phyloP scores from a whole-genome alignment of 164 flowering plant genomes.

The Umbellularia californica region DNA sequence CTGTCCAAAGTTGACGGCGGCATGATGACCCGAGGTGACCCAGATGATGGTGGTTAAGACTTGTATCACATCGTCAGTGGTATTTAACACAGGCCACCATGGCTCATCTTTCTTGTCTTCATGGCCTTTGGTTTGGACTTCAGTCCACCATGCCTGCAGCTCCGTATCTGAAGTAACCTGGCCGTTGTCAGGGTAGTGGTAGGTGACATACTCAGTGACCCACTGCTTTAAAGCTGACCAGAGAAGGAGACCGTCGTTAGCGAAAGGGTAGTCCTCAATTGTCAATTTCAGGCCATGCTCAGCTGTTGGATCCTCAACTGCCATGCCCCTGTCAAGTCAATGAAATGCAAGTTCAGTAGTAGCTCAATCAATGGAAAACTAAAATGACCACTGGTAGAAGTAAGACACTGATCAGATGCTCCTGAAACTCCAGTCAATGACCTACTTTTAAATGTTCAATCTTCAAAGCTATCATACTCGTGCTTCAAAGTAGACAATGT shows the following conservation, averaged over 20 bases:
- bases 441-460: not conserved
- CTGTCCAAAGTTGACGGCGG: conserved; percentile 36
- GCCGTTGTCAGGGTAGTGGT: conserved; percentile 12
- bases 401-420: too few species aligned
- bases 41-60: conserved; percentile 32
- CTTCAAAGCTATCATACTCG: not conserved
- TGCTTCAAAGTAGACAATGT: not conserved
- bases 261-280: conserved; percentile 31
- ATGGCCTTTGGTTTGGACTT: conserved; percentile 30
- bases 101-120: conserved; percentile 31
- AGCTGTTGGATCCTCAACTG: conserved; percentile 28
- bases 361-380: not conserved
- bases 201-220: conserved; percentile 23
- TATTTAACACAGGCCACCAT: conserved; percentile 36
- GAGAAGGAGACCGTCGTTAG: conserved; percentile 24
- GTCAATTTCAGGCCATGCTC: conserved; percentile 27
- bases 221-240: conserved; percentile 27
- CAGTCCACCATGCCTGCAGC: conserved; percentile 29
- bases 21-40: conserved; percentile 31
- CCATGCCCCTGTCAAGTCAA: conserved; percentile 26
- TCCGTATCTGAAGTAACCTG: conserved; percentile 20
- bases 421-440: not conserved
- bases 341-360: not conserved
- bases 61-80: conserved; percentile 15
- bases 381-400: too few species aligned